Conservation (phyloP, 169 alveolate genomes). For the Eimeria necatrix region DNA sequence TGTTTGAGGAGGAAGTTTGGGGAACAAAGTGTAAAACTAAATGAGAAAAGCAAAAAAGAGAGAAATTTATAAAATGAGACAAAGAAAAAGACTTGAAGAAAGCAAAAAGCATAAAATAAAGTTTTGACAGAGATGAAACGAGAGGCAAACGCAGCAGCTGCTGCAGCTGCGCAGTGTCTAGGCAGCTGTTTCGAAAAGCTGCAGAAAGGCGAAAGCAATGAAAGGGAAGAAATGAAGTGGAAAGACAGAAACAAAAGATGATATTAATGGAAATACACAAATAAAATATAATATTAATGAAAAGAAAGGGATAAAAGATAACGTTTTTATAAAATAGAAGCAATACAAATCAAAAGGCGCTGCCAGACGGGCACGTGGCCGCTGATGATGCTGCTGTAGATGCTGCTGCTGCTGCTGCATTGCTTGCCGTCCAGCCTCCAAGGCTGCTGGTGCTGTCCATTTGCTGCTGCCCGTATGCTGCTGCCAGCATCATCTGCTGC, state of each 20-base stretch:
- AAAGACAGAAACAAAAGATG: not conserved
- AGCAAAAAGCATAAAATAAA: no score
- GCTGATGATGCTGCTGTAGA: constrained; percentile 30
- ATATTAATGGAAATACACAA: not conserved
- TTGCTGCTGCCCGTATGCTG: constrained; percentile 57
- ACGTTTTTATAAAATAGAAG: not conserved
- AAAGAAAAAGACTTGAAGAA: no score
- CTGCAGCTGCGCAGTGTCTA: constrained; percentile 11
- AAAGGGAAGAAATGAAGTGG: not conserved
- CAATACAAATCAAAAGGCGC: not conserved
- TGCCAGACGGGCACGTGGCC: constrained; percentile 33
- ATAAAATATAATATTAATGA: not conserved
- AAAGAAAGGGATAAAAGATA: no score
- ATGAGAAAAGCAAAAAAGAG: no score
- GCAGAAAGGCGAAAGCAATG: not conserved
- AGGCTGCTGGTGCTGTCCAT: constrained; percentile 54
- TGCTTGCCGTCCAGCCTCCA: constrained; percentile 59
- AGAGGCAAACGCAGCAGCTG: not conserved
- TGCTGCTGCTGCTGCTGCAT: constrained; percentile 69
- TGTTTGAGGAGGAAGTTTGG: no score
- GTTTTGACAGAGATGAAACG: no score
- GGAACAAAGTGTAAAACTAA: no score
- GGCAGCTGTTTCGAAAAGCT: not conserved
- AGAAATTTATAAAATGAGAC: no score
- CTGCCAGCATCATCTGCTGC: constrained; percentile 49